A percentile compares a stretch with the other conserved stretches of the same genome.
phyloP scores from a whole-genome alignment of 2,329 filamentous ascomycete species.

The Colletotrichum coccodes region DNA sequence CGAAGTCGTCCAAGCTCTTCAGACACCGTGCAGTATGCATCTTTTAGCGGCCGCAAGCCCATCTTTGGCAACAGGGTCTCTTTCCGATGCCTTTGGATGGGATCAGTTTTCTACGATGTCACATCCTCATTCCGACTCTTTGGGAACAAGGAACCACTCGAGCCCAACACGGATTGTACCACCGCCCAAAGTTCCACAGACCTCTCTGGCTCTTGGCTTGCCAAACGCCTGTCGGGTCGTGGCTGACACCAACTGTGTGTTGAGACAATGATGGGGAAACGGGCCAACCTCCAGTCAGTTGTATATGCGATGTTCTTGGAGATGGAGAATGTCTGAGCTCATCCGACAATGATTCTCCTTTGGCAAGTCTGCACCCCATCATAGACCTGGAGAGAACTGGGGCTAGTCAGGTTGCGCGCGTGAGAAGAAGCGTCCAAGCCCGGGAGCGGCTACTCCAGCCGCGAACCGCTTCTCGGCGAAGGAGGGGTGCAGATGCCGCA shows the following conservation, averaged over 20 bases:
- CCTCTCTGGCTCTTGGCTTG: not conserved
- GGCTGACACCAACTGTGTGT: not conserved
- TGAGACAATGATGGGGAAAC: not conserved
- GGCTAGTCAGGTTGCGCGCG: not conserved
- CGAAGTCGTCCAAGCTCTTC: constrained; percentile 5
- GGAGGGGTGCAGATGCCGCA: not conserved
- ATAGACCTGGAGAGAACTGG: not conserved
- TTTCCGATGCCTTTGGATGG: not conserved
- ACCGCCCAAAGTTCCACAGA: constrained; percentile 20
- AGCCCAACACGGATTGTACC: constrained; percentile 16
- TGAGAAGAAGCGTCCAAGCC: not conserved
- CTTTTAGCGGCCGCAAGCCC: not conserved
- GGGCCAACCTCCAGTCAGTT: not conserved
- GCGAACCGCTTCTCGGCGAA: not conserved
- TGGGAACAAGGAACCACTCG: constrained; percentile 3
- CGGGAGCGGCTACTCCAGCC: not conserved
- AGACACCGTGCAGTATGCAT: constrained; percentile 4
- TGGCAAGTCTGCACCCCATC: not conserved
- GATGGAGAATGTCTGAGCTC: too few species aligned
- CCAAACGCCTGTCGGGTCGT: not conserved
- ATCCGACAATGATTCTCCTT: not conserved
- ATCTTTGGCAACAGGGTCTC: constrained; percentile 1
- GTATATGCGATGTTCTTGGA: not conserved
- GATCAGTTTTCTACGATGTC: not conserved
- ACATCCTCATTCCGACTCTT: not conserved